Evolutionary conservation across 495 filamentous ascomycete genomes (phyloP), one percentile per base, ranked within the genome.

Genomic region (Aspergillus homomorphus): DNA sequence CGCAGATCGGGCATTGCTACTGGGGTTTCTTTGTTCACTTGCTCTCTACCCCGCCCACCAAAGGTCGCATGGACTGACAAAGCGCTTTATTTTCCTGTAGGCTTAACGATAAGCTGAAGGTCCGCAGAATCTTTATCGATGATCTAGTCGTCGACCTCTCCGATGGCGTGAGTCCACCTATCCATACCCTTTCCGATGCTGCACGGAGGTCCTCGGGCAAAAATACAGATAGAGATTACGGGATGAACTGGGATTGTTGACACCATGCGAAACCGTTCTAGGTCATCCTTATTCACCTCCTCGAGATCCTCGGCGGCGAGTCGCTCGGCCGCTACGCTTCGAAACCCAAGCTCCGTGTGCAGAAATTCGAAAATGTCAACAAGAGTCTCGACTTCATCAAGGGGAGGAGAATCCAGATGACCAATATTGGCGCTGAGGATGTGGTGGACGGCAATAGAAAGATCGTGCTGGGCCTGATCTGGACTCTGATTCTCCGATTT

Each of bases 361-460:
- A 98, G 75, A 87, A 88, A 64, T 97, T 96, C 79, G 94, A 98
- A 76, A 98, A 98, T 83, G 94, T 94, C 73, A 98, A 98, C 74
- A 88, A 90, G 62, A 89, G 90, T 41, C 84, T 98, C 61, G 87
- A 97, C 71, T 98, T 91, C 66, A 91, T 98, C 75, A 92, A 90
- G 68, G 85, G 87, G 23, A 81, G 91, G 63, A 86, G 90, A 22
- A 98, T 98, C 53, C 91, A 95, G 68, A 90, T 98, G 87, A 96
- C 91, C 58, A 98, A 98, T 66, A 98, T 98, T 63, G 94, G 94
- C 49, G 94, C 94, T 1, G 94, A 98, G 75, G 94, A 98, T 81
- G 90, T 98, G 24, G 94, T 98, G 21, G 95, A 98, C 69, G 95
- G 95, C 30, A 98, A 98, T 71, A 82, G 88, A 56, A 98, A 98